Conservation (phyloP, 768 basidiomycete genomes). For the Flagelloscypha sp. region DNA sequence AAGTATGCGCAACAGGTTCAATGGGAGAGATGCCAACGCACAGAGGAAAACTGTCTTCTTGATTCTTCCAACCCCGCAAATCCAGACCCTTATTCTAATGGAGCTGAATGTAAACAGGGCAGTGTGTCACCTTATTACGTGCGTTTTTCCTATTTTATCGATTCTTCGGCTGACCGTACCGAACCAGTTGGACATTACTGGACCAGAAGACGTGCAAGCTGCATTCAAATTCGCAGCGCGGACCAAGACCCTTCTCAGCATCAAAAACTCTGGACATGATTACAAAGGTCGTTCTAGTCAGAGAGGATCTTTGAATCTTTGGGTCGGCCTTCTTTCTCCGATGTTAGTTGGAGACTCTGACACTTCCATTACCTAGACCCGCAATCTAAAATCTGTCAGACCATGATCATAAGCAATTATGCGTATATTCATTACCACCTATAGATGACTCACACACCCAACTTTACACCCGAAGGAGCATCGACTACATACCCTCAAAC, state of each 20-base stretch:
- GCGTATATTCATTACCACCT: too few relatives aligned
- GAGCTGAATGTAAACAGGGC: constrained; percentile 13
- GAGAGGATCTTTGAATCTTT: constrained; percentile 17
- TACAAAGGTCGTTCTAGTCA: constrained; percentile 19
- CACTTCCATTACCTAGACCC: neutral
- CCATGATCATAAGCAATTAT: neutral
- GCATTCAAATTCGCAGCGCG: constrained; percentile 16
- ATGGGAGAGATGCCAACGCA: constrained; percentile 29
- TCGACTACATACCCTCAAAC: constrained; percentile 9
- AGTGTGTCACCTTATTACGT: constrained; percentile 14
- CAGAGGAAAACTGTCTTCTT: constrained; percentile 20
- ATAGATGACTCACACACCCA: constrained; percentile 16
- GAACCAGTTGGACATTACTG: constrained; percentile 11
- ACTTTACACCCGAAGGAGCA: constrained; percentile 15
- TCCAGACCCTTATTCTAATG: constrained; percentile 8
- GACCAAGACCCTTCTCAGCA: constrained; percentile 17
- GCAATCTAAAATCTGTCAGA: constrained; percentile 4
- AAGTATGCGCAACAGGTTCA: constrained; percentile 17
- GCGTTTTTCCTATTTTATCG: constrained; percentile 2
- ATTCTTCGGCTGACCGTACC: neutral
- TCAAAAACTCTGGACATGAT: constrained; percentile 24
- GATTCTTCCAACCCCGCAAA: constrained; percentile 16
- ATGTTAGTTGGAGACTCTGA: constrained; percentile 10
- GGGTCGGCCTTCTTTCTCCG: constrained; percentile 9
- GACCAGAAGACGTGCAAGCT: constrained; percentile 13